Evolutionary conservation across 2,329 filamentous ascomycete species (phyloP), one percentile per base, ranked within the genome.

Genomic region (Trematosphaeria pertusa): DNA sequence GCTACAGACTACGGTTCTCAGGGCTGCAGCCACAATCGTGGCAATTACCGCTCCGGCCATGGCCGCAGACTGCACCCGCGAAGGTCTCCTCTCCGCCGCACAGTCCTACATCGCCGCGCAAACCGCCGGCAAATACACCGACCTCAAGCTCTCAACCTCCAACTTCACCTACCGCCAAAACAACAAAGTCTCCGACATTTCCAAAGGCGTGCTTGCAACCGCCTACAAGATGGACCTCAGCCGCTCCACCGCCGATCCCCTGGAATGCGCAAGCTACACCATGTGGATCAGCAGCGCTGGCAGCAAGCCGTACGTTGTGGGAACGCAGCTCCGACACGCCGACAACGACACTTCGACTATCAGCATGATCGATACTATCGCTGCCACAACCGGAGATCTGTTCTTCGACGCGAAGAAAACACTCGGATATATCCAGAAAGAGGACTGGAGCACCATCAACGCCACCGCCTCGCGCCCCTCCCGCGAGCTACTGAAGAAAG

Each of bases 101-200:
- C n/a, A 61, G 14, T 52, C 52, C 26, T 66, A 66, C 37, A 41
- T 67, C 33, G 37, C 50, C 5, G 62, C 62, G 3, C 62, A 66
- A 48, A 50, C 39, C 12, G 37, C 53, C 5, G 61, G 62, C 21
- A 59, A 56, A 11, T 44, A 48, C 21, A 35, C 34, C 18, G 43
- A 31, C 4, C 56, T 66, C n/a, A 56, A 52, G n/a, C 54, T 66
- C 6, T 47, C 54, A 4, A 18, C 46, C 12, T 41, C 44, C 8
- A 61, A 58, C 40, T 67, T 67, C 50, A 63, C 57, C 6, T 64
- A 66, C 48, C 61, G 59, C 31, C 56, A 65, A 41, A 65, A 64
- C 55, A 67, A 67, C 54, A 66, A 61, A 43, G 53, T 52, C 11
- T 50, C 48, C 10, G 55, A 60, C n/a, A 55, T 65, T 5, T 30